A percentile compares a stretch with the other conserved stretches of the same genome.
phyloP scores from a whole-genome alignment of 2,329 filamentous ascomycete species.

The Colletotrichum somersetense region DNA sequence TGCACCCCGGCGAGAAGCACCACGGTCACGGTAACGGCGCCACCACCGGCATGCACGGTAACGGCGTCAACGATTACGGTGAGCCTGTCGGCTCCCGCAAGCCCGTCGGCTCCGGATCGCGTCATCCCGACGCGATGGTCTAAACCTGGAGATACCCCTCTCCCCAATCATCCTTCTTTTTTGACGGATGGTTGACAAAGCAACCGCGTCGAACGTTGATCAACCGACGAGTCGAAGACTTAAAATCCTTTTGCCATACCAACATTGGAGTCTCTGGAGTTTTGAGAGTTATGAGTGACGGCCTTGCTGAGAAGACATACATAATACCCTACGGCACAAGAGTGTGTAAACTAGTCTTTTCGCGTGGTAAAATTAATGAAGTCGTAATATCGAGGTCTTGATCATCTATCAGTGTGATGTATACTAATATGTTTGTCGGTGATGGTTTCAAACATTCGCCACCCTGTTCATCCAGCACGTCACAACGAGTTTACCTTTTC shows the following conservation, averaged over 20 bases:
- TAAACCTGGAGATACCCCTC: background rate
- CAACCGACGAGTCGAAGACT: background rate
- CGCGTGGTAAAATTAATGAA: background rate
- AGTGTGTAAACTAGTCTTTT: background rate
- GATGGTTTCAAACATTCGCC: background rate
- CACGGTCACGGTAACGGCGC: slow-evolving; percentile 3
- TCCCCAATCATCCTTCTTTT: background rate
- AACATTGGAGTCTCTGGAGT: background rate
- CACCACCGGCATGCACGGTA: slow-evolving; percentile 21
- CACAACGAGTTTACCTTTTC: no score
- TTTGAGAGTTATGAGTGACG: slow-evolving; percentile 11
- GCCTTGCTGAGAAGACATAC: slow-evolving; percentile 7
- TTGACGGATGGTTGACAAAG: no score
- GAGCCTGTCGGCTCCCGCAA: slow-evolving; percentile 26
- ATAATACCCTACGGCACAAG: slow-evolving; percentile 14
- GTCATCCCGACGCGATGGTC: slow-evolving; percentile 32
- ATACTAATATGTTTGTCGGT: background rate
- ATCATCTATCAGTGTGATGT: no score
- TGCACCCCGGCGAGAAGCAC: slow-evolving; percentile 45
- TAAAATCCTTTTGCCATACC: background rate
- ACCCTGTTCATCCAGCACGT: no score
- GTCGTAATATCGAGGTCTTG: background rate
- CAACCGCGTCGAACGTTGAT: background rate
- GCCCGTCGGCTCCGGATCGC: slow-evolving; percentile 32
- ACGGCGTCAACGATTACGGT: slow-evolving; percentile 6